phyloP scores from a whole-genome alignment of 2,329 filamentous ascomycete species.

The Colletotrichum brevisporum region DNA sequence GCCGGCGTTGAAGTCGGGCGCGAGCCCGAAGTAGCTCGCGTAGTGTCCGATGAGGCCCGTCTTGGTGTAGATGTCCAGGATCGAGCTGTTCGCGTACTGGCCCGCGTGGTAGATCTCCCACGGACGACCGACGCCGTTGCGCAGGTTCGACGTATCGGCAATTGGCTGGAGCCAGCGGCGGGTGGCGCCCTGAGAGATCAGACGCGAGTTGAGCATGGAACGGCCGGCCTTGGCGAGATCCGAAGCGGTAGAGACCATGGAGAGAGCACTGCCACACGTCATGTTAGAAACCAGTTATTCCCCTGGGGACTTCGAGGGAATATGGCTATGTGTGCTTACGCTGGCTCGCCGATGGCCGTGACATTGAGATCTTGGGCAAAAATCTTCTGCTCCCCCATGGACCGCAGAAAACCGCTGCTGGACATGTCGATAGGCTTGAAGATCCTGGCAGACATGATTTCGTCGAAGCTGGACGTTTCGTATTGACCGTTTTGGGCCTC shows the following conservation, averaged over 20 bases:
- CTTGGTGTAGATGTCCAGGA: constrained; percentile 48
- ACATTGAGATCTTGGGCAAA: constrained; percentile 38
- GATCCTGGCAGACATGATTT: constrained; percentile 26
- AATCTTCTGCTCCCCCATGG: constrained; percentile 2
- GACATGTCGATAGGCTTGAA: constrained; percentile 43
- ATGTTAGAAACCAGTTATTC: no score
- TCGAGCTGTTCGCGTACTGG: constrained; percentile 39
- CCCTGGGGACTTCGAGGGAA: not conserved
- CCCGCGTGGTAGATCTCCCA: constrained; percentile 52
- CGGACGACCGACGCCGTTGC: constrained; percentile 50
- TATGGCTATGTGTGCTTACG: constrained; percentile 23
- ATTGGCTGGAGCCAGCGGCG: constrained; percentile 50
- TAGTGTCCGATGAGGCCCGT: constrained; percentile 48
- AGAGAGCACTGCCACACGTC: constrained; percentile 34
- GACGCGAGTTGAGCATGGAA: constrained; percentile 44
- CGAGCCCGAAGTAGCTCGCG: constrained; percentile 46
- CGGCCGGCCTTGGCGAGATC: constrained; percentile 44
- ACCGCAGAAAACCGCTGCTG: constrained; percentile 32
- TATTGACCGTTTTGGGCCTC: not conserved
- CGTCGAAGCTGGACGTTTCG: not conserved
- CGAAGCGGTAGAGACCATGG: constrained; percentile 39
- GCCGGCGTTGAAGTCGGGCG: constrained; percentile 46
- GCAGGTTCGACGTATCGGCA: constrained; percentile 50
- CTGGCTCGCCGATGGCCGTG: constrained; percentile 41
- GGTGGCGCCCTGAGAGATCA: constrained; percentile 43